These are phyloP conservation scores for Capsicum chinense DNA, from an alignment of 257 asterid species.

Conservation along the genomic window DNA sequence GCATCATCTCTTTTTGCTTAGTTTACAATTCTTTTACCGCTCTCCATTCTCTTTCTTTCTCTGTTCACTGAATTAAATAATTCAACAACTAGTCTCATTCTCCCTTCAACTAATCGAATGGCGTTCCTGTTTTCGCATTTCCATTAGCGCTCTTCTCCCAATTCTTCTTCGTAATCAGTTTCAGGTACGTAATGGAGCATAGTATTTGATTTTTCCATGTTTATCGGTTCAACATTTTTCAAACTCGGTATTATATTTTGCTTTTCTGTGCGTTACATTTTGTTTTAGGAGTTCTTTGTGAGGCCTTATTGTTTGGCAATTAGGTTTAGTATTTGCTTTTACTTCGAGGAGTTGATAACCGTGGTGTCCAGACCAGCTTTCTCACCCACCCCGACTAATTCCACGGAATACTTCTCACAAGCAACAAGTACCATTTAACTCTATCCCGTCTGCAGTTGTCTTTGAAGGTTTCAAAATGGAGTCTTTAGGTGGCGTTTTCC, in stretches of 20 bases:
- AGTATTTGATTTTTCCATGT: not conserved
- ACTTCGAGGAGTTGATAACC: not conserved
- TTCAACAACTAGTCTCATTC: not conserved
- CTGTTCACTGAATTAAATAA: conserved; percentile 8
- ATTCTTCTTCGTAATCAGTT: not conserved
- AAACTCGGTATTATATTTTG: not conserved
- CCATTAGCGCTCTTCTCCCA: conserved; percentile 2
- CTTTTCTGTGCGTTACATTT: not conserved
- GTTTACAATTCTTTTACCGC: conserved; percentile 30
- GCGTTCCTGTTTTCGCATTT: not conserved
- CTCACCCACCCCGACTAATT: too few relatives aligned
- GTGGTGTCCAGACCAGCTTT: too few relatives aligned
- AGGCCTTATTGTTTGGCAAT: not conserved
- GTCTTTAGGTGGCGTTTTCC: not conserved
- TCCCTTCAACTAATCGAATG: too few relatives aligned
- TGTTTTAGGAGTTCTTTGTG: not conserved
- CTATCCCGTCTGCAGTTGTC: too few relatives aligned
- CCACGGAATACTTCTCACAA: too few relatives aligned
- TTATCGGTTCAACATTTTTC: not conserved
- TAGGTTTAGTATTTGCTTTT: conserved; percentile 3
- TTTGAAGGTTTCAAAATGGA: not conserved
- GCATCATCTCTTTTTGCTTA: conserved; percentile 20
- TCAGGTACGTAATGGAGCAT: not conserved
- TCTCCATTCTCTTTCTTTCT: not conserved
- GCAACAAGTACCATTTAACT: too few relatives aligned